Evolutionary conservation across 106 monocot genomes (phyloP).

Genomic region (Apostasia ramifera): DNA sequence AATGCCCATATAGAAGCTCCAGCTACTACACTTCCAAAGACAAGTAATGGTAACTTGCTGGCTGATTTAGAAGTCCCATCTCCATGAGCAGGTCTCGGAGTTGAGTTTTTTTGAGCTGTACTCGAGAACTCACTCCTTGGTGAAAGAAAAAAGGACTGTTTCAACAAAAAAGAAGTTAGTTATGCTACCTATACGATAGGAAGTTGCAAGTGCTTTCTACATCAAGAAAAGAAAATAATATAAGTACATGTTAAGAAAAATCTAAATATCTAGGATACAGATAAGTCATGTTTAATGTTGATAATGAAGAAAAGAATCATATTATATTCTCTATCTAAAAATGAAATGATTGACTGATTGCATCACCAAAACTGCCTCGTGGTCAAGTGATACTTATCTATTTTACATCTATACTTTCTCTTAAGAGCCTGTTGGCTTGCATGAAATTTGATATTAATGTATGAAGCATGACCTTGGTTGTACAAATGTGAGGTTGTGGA

Average conservation of each 20-base stretch:
- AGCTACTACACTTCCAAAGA: slow-evolving; percentile 40
- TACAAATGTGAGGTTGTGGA: too few species aligned
- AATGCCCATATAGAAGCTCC: slow-evolving; percentile 41
- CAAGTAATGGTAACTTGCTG: slow-evolving; percentile 25
- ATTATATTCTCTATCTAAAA: not conserved
- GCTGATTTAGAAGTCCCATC: slow-evolving; percentile 23
- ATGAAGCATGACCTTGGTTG: too few species aligned
- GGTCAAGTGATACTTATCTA: not conserved
- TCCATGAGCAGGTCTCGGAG: slow-evolving; percentile 20
- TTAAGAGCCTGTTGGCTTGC: too few species aligned
- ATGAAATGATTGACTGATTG: not conserved
- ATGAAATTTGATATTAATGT: too few species aligned
- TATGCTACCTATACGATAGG: not conserved
- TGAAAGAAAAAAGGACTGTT: slow-evolving; percentile 37
- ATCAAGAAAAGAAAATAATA: not conserved
- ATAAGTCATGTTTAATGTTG: not conserved
- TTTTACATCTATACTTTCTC: too few species aligned
- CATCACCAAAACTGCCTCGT: not conserved
- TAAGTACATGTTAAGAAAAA: not conserved
- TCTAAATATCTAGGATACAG: not conserved
- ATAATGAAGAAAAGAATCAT: not conserved
- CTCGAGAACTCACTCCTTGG: slow-evolving; percentile 40
- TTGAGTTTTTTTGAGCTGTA: slow-evolving; percentile 18
- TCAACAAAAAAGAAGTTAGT: slow-evolving; percentile 7
- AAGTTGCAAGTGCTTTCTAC: not conserved